Conservation (phyloP, 208 protist genomes). For the Trypanosomatidae sp. region DNA sequence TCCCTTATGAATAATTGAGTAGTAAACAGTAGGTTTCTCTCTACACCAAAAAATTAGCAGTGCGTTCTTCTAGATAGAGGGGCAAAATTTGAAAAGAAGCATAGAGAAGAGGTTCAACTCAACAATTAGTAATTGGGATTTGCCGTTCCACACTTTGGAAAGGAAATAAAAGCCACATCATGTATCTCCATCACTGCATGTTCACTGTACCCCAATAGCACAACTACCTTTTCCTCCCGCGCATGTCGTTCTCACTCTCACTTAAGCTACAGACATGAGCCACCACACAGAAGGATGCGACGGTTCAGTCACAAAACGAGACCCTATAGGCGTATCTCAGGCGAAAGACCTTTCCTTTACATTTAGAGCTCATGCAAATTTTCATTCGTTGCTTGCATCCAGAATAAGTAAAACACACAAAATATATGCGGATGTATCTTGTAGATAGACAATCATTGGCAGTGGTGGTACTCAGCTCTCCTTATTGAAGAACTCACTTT, state of each 20-base stretch:
- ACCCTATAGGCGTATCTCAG: not conserved
- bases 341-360: not conserved
- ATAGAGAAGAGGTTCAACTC: not conserved
- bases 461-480: no score
- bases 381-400: no score
- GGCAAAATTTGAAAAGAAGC: not conserved
- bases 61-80: not conserved
- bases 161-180: not conserved
- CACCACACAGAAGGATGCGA: no score
- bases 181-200: not conserved
- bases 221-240: not conserved
- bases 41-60: not conserved
- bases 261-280: no score
- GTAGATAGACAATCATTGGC: not conserved
- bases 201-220: not conserved
- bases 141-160: not conserved
- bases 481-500: not conserved
- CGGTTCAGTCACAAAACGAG: not conserved
- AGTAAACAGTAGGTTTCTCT: not conserved
- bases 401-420: not conserved
- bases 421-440: not conserved
- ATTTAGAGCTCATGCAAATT: not conserved
- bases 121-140: not conserved
- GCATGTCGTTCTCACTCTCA: no score
- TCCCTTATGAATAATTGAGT: constrained; percentile 1